A percentile compares a stretch with the other conserved stretches of the same genome.
phyloP scores from a whole-genome alignment of 1,139 yeast genomes.

The Kazachstania sp. region DNA sequence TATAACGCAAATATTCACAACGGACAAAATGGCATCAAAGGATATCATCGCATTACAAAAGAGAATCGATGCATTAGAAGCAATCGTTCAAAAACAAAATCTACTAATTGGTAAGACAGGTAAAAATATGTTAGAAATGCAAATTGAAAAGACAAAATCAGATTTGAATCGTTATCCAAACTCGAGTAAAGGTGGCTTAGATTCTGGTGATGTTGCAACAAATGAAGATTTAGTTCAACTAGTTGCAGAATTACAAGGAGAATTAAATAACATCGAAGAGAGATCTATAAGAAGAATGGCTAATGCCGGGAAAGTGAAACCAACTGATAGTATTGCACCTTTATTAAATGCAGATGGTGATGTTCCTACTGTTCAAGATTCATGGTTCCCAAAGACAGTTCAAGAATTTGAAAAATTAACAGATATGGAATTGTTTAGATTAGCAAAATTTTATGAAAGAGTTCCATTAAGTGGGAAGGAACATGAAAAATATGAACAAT shows the following conservation, averaged over 20 bases:
- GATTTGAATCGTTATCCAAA: conserved; percentile 26
- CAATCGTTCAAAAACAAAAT: conserved; percentile 42
- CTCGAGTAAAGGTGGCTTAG: conserved; percentile 27
- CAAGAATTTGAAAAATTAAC: conserved; percentile 43
- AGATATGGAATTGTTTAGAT: conserved; percentile 39
- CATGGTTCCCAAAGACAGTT: conserved; percentile 52
- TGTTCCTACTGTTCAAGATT: conserved; percentile 38
- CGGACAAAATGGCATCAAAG: conserved; percentile 2
- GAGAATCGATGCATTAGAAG: conserved; percentile 41
- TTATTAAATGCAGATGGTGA: conserved; percentile 71
- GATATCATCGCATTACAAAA: conserved; percentile 34
- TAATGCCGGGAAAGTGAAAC: conserved; percentile 39
- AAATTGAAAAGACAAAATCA: conserved; percentile 40
- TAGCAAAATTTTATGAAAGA: conserved; percentile 65
- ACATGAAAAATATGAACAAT: conserved; percentile 40
- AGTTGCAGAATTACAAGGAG: conserved; percentile 85
- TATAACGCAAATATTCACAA: not conserved
- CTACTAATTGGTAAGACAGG: conserved; percentile 57
- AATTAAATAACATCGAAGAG: conserved; percentile 64
- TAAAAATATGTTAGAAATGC: conserved; percentile 61
- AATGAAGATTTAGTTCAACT: conserved; percentile 77
- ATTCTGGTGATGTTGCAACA: conserved; percentile 56
- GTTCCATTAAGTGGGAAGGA: conserved; percentile 45
- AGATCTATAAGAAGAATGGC: conserved; percentile 52
- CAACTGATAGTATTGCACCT: conserved; percentile 41